Percentiles rank a stretch among this genome's conserved stretches.
Evolutionary conservation across 306 rosid species (phyloP).

Genomic region (Casuarina equisetifolia): DNA sequence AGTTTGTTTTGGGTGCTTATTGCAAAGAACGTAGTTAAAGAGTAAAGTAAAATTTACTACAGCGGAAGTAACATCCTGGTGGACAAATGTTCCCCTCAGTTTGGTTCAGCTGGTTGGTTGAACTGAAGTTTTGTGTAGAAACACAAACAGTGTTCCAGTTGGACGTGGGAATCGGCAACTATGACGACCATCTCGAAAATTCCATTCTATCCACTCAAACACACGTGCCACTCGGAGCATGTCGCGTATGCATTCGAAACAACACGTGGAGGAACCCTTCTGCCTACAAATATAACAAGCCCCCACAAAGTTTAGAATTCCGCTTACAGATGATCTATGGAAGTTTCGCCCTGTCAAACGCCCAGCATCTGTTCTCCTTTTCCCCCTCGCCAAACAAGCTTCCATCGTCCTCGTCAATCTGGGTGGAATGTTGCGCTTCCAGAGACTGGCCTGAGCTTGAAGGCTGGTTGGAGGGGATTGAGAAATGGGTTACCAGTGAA

Average conservation of each 20-base stretch:
- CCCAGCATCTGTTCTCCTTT: conserved; percentile 4
- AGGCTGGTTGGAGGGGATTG: neutral
- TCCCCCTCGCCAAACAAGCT: neutral
- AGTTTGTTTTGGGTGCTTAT: too few relatives aligned
- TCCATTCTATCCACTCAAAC: neutral
- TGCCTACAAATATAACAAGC: neutral
- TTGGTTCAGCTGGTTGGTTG: too few relatives aligned
- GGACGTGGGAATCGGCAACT: neutral
- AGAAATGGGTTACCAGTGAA: conserved; percentile 16
- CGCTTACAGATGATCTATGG: conserved; percentile 21
- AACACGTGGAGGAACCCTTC: conserved; percentile 18
- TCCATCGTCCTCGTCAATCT: neutral
- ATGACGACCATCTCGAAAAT: conserved; percentile 5
- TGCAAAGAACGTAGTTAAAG: too few relatives aligned
- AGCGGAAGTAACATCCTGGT: too few relatives aligned
- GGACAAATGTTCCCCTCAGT: too few relatives aligned
- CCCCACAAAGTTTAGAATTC: neutral
- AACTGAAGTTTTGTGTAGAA: too few relatives aligned
- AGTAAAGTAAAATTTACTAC: too few relatives aligned
- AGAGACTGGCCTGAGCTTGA: conserved; percentile 6
- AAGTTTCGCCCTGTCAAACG: conserved; percentile 21
- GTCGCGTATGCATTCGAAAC: conserved; percentile 10
- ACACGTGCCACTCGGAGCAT: conserved; percentile 1
- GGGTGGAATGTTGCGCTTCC: neutral
- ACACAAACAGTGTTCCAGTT: neutral